Base-by-base conservation (phyloP, 352 stramenopile species). In the Globisporangium splendens region DNA sequence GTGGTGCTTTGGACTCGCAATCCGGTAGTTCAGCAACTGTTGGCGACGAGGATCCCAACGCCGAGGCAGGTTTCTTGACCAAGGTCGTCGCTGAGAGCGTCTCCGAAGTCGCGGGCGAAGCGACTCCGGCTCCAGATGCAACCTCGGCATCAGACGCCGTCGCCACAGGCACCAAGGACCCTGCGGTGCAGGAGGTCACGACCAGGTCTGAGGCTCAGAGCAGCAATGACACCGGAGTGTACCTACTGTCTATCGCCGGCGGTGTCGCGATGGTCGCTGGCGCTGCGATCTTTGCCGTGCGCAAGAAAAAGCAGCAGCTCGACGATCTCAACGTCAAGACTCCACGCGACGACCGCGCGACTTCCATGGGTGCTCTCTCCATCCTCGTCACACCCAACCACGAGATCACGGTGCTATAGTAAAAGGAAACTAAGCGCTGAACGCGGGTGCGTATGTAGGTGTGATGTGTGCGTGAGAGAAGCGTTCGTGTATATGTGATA, bases 251-350 rank as follows among this genome's bases (percentile, higher is more conserved):
- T 12, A 46, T 79, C 10, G 62, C 75, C 22, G 62, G 63, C 1
- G 69, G 54, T 5, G 74, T 73, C 1, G 76, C 64, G 35, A 64
- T 81, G 48, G 75, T 86, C 5, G 79, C 79, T 8, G 79, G 54
- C 2, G 70, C 68, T 0, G 76, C 67, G 14, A 85, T 89, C 61
- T 65, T 89, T 17, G 79, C 73, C 0, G 54, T 86, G 22, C 79
- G 79, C 53, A 78, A 81, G 70, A 89, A 89, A 69, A 87, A 89
- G 72, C 56, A 65, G 28, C 21, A 65, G 41, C 56, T 89, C 8
- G 79, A 89, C 21, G 79, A 73, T 18, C 54, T 86, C 22, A 72
- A 87, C 43, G 61, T 60, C 43, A 88, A 90, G 72, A 85, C 70
- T 1, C 78, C 80, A 14, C 62, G 51, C 8, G 67, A 68, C 1